phyloP scores from a whole-genome alignment of 805 yeast species.

The Starmerella lactis-condensi region DNA sequence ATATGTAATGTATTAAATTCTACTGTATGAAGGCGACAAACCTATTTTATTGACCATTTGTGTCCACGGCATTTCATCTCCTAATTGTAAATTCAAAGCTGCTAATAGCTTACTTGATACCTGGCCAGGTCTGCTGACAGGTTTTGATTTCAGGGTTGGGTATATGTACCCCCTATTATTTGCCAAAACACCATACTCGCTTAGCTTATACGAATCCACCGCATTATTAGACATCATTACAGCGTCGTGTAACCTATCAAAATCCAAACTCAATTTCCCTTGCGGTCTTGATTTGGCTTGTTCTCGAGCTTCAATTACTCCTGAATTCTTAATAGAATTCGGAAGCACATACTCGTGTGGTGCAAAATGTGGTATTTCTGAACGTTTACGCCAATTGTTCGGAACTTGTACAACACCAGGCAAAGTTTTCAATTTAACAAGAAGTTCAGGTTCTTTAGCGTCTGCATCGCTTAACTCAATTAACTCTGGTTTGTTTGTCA shows the following conservation, averaged over 20 bases:
- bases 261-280: slow-evolving; percentile 79
- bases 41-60: no score
- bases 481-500: slow-evolving; percentile 43
- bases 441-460: slow-evolving; percentile 55
- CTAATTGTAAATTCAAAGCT: no score
- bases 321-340: slow-evolving; percentile 57
- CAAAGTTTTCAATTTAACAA: slow-evolving; percentile 42
- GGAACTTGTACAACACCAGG: slow-evolving; percentile 66
- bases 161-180: no score
- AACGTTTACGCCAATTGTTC: slow-evolving; percentile 60
- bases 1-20: no score
- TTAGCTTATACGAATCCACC: no score
- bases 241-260: slow-evolving; percentile 60
- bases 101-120: slow-evolving; percentile 8
- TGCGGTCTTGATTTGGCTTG: slow-evolving; percentile 32
- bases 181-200: no score
- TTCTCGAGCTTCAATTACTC: slow-evolving; percentile 43
- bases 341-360: slow-evolving; percentile 49
- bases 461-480: slow-evolving; percentile 81
- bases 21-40: no score
- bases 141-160: no score
- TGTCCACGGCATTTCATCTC: no score
- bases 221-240: no score
- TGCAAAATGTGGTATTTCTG: slow-evolving; percentile 37
- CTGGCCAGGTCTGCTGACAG: no score